Conservation (phyloP, 2,329 filamentous ascomycete genomes). For the Cladosporium sphaerospermum region DNA sequence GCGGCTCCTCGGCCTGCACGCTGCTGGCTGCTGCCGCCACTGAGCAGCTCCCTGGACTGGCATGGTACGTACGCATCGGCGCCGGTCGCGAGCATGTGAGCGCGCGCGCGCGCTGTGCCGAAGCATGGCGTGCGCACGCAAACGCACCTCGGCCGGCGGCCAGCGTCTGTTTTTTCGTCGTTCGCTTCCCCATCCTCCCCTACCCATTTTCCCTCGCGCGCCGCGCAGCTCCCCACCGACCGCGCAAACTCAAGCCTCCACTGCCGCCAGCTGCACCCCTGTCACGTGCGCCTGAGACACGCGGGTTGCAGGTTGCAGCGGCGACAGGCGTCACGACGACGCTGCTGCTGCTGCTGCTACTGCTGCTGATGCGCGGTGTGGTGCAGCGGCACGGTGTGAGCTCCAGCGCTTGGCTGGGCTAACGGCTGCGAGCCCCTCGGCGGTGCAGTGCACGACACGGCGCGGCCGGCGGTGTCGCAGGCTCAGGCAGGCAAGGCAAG, state of each 20-base stretch:
- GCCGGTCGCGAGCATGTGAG: background rate
- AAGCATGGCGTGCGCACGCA: too few relatives aligned
- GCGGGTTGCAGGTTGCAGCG: background rate
- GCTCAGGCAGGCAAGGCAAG: too few relatives aligned
- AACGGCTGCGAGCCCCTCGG: too few relatives aligned
- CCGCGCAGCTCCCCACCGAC: background rate
- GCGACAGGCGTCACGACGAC: background rate
- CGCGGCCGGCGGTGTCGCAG: too few relatives aligned
- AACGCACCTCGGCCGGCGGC: too few relatives aligned
- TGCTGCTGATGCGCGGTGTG: too few relatives aligned
- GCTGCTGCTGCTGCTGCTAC: too few relatives aligned
- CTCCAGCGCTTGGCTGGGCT: too few relatives aligned
- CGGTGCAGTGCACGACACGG: too few relatives aligned
- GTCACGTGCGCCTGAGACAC: conserved; percentile 5
- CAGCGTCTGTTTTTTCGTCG: background rate
- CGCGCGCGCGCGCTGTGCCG: too few relatives aligned
- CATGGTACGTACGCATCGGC: conserved; percentile 11
- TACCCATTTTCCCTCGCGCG: background rate
- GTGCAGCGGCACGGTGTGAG: too few relatives aligned
- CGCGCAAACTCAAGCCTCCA: background rate
- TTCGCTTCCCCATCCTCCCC: background rate
- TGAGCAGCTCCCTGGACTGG: conserved; percentile 10
- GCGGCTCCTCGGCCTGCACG: background rate
- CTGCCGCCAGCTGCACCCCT: conserved; percentile 1
- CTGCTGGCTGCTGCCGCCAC: conserved; percentile 11